Evolutionary conservation across 441 rosid genomes (phyloP).

Genomic region (Capsella rubella): DNA sequence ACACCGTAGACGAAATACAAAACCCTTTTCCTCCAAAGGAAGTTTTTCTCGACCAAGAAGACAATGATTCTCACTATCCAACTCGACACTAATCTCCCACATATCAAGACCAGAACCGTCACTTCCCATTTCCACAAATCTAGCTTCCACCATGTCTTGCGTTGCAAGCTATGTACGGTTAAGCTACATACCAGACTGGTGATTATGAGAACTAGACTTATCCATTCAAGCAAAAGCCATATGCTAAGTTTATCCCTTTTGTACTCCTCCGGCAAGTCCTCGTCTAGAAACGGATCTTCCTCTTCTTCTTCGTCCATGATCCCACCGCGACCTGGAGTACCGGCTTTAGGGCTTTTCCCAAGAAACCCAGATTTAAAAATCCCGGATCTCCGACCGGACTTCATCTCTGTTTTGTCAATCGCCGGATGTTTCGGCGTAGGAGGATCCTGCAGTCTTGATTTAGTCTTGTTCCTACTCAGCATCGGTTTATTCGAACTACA

Average conservation of each 20-base stretch:
- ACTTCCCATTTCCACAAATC: conserved; percentile 69
- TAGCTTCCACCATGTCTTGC: conserved; percentile 54
- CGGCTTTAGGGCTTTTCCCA: conserved; percentile 46
- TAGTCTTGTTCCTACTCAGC: conserved; percentile 46
- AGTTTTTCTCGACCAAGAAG: conserved; percentile 60
- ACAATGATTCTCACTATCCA: conserved; percentile 61
- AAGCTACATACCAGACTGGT: conserved; percentile 58
- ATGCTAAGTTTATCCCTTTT: conserved; percentile 54
- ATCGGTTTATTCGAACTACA: conserved; percentile 46
- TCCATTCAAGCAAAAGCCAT: conserved; percentile 58
- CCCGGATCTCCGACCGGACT: conserved; percentile 50
- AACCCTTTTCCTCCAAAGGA: conserved; percentile 59
- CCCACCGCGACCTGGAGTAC: conserved; percentile 38
- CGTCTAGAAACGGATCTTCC: conserved; percentile 55
- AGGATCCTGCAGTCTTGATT: conserved; percentile 58
- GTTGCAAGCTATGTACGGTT: conserved; percentile 40
- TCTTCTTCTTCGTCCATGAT: conserved; percentile 57
- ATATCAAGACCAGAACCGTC: conserved; percentile 60
- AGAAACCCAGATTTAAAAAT: conserved; percentile 53
- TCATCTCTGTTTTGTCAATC: conserved; percentile 43
- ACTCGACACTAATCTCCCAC: conserved; percentile 70
- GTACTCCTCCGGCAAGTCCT: conserved; percentile 61
- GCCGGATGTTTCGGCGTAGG: conserved; percentile 48
- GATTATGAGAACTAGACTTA: conserved; percentile 53
- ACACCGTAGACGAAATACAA: conserved; percentile 73